phyloP scores from a whole-genome alignment of 768 basidiomycete species.

The Phlebiopsis gigantea region DNA sequence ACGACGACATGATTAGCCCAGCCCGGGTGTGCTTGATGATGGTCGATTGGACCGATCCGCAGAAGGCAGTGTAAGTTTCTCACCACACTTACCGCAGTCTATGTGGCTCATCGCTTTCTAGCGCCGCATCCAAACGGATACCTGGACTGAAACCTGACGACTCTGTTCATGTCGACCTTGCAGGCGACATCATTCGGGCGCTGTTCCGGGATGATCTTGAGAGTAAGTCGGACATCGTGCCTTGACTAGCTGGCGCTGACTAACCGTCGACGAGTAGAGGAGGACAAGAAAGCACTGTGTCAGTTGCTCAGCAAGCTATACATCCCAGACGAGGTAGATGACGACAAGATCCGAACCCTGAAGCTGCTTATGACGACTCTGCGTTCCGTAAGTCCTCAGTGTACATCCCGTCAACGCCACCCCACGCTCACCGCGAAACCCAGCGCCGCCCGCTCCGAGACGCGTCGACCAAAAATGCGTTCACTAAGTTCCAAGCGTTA shows the following conservation, averaged over 20 bases:
- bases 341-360: slow-evolving; percentile 57
- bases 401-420: too few relatives aligned
- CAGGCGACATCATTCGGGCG: slow-evolving; percentile 42
- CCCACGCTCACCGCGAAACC: neutral
- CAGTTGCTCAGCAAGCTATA: slow-evolving; percentile 47
- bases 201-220: slow-evolving; percentile 44
- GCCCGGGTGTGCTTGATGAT: slow-evolving; percentile 74
- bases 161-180: slow-evolving; percentile 50
- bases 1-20: slow-evolving; percentile 67
- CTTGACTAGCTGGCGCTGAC: neutral
- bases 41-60: slow-evolving; percentile 85
- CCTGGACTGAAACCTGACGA: slow-evolving; percentile 35
- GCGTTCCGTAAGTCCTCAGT: slow-evolving; percentile 38
- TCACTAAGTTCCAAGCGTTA: slow-evolving; percentile 61
- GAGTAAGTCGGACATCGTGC: slow-evolving; percentile 37
- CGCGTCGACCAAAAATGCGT: slow-evolving; percentile 57
- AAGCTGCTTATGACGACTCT: slow-evolving; percentile 60
- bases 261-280: slow-evolving; percentile 28
- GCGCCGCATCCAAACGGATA: slow-evolving; percentile 30
- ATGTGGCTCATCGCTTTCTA: neutral
- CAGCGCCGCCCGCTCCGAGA: slow-evolving; percentile 60
- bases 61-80: slow-evolving; percentile 56
- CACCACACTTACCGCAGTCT: neutral
- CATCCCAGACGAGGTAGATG: slow-evolving; percentile 67
- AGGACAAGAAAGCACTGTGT: slow-evolving; percentile 42